phyloP scores from a whole-genome alignment of 768 basidiomycete species.

The Mrakia frigida region DNA sequence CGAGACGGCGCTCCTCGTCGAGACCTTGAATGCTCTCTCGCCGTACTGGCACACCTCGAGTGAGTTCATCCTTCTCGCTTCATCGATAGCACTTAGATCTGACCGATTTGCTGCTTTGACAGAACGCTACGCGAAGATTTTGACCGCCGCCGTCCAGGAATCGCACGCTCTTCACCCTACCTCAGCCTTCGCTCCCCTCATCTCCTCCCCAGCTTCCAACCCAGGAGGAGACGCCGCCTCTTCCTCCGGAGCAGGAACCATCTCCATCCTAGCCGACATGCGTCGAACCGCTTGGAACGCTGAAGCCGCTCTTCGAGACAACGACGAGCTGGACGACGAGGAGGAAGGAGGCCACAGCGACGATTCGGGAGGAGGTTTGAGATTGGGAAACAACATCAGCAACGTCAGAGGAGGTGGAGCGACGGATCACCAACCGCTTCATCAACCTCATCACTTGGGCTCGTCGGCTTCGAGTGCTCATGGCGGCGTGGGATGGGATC shows the following conservation, averaged over 20 bases:
- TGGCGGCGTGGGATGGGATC: constrained; percentile 2
- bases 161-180: constrained; percentile 4
- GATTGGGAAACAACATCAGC: neutral
- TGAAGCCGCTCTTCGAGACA: constrained; percentile 17
- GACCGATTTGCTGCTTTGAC: neutral
- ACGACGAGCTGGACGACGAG: constrained; percentile 17
- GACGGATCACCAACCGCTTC: neutral
- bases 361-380: neutral
- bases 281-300: constrained; percentile 28
- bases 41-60: constrained; percentile 25
- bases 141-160: constrained; percentile 16
- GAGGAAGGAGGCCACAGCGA: neutral
- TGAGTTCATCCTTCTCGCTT: neutral
- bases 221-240: neutral
- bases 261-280: constrained; percentile 26
- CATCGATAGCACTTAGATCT: neutral
- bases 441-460: too few relatives aligned
- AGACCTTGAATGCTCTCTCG: constrained; percentile 9
- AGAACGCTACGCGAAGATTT: constrained; percentile 29
- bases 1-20: constrained; percentile 26
- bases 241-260: neutral
- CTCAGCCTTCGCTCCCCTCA: neutral
- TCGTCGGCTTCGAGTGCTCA: neutral
- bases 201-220: neutral
- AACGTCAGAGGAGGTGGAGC: neutral